phyloP scores from a whole-genome alignment of 306 rosid species.

The Sicyos edulis region DNA sequence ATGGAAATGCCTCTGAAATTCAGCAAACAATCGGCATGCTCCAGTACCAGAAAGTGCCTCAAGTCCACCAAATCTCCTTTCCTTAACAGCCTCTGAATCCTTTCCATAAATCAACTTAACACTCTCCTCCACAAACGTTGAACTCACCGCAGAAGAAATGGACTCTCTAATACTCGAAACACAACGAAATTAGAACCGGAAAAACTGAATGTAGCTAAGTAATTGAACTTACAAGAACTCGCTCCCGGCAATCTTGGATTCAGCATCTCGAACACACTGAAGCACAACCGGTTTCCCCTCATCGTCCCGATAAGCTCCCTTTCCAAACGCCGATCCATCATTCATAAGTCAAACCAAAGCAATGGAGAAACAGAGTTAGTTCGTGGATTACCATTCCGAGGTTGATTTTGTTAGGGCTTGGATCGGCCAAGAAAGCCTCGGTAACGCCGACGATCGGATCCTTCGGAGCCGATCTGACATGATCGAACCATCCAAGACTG shows the following conservation, averaged over 20 bases:
- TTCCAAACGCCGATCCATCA: background rate
- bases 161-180: slow-evolving; percentile 25
- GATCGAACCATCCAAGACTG: slow-evolving; percentile 29
- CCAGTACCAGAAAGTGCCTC: slow-evolving; percentile 39
- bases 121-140: slow-evolving; percentile 34
- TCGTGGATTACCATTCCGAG: slow-evolving; percentile 32
- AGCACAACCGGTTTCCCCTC: slow-evolving; percentile 36
- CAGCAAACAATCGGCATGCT: slow-evolving; percentile 38
- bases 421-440: slow-evolving; percentile 34
- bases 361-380: background rate
- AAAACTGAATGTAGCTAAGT: background rate
- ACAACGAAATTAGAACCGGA: background rate
- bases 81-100: slow-evolving; percentile 23
- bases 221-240: slow-evolving; percentile 32
- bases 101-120: slow-evolving; percentile 33
- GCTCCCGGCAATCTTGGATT: slow-evolving; percentile 27
- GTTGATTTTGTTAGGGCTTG: slow-evolving; percentile 34
- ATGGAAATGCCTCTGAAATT: slow-evolving; percentile 32
- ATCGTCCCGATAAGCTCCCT: slow-evolving; percentile 42
- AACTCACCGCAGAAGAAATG: slow-evolving; percentile 21
- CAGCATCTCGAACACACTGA: slow-evolving; percentile 39
- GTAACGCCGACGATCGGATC: slow-evolving; percentile 35
- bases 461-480: slow-evolving; percentile 26
- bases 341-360: background rate
- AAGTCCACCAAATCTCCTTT: slow-evolving; percentile 27